Evolutionary conservation across 257 asterid species (phyloP).

Genomic region (Solanum microdontum): DNA sequence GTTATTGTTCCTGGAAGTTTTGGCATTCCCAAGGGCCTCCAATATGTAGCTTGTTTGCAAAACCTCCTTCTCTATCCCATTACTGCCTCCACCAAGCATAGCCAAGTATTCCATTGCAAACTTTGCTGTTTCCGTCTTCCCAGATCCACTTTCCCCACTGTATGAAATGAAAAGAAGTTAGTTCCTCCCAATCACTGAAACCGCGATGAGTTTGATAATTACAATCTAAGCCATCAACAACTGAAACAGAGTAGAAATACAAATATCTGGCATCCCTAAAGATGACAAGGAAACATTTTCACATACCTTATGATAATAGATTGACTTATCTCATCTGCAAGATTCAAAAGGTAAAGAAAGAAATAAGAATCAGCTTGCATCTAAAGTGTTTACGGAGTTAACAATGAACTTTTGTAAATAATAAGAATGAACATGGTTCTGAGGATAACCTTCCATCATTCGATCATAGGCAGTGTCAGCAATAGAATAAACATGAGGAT

Average conservation of each 20-base stretch:
- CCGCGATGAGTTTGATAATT: neutral
- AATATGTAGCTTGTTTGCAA: constrained; percentile 68
- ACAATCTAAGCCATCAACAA: neutral
- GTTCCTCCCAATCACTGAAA: neutral
- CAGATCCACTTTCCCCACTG: constrained; percentile 98
- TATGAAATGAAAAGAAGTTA: constrained; percentile 14
- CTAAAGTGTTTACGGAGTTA: neutral
- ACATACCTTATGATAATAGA: constrained; percentile 87
- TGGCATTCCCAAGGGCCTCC: constrained; percentile 98
- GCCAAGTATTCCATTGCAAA: constrained; percentile 76
- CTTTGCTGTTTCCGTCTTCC: constrained; percentile 96
- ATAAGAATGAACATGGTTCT: neutral
- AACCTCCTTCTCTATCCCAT: constrained; percentile 59
- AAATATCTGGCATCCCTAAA: neutral
- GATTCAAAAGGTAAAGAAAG: constrained; percentile 6
- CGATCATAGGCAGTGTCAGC: constrained; percentile 60
- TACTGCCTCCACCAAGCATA: constrained; percentile 54
- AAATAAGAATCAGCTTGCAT: constrained; percentile 2
- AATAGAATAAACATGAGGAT: constrained; percentile 83
- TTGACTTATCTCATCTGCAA: constrained; percentile 73
- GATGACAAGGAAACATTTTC: constrained; percentile 5
- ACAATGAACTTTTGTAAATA: constrained; percentile 1
- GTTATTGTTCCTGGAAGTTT: constrained; percentile 69
- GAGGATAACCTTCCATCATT: constrained; percentile 64
- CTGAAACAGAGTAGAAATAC: neutral